A percentile compares a stretch with the other conserved stretches of the same genome.
These are phyloP conservation scores for Zanthoxylum bungeanum DNA, from an alignment of 345 rosid species.

Conservation along the genomic window DNA sequence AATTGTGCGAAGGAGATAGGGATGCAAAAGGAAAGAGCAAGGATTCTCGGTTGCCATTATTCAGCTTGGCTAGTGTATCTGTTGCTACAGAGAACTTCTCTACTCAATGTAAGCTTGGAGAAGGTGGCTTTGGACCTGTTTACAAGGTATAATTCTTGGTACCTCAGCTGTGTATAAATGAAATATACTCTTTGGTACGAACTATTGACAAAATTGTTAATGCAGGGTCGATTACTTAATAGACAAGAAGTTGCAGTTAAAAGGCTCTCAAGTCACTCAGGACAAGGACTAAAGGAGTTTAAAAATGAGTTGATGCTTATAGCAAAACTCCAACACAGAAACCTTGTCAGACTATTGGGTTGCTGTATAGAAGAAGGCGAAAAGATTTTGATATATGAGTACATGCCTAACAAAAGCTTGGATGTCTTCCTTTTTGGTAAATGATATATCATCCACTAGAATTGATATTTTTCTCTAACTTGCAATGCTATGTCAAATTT, in stretches of 20 bases:
- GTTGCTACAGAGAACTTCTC: slow-evolving; percentile 27
- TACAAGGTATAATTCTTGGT: background rate
- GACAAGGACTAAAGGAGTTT: slow-evolving; percentile 34
- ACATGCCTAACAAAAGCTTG: background rate
- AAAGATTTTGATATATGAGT: background rate
- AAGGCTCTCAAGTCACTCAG: slow-evolving; percentile 31
- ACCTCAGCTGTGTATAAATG: background rate
- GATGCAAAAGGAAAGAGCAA: background rate
- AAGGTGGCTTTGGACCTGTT: slow-evolving; percentile 42
- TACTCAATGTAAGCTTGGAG: slow-evolving; percentile 26
- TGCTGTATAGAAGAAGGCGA: background rate
- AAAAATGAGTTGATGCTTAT: slow-evolving; percentile 26
- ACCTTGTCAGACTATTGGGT: slow-evolving; percentile 3
- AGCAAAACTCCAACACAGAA: slow-evolving; percentile 12
- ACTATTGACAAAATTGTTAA: background rate
- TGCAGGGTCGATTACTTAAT: slow-evolving; percentile 21
- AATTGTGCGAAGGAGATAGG: background rate
- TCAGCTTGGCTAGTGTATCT: slow-evolving; percentile 24
- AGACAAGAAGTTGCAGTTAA: slow-evolving; percentile 40
- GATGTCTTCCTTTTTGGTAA: background rate
- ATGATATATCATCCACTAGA: background rate
- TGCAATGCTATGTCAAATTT: background rate
- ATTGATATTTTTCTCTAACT: background rate
- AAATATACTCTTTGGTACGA: too few relatives aligned
- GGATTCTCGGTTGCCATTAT: slow-evolving; percentile 18